Base-by-base conservation (phyloP, 257 asterid species). In the Jacaranda mimosifolia region DNA sequence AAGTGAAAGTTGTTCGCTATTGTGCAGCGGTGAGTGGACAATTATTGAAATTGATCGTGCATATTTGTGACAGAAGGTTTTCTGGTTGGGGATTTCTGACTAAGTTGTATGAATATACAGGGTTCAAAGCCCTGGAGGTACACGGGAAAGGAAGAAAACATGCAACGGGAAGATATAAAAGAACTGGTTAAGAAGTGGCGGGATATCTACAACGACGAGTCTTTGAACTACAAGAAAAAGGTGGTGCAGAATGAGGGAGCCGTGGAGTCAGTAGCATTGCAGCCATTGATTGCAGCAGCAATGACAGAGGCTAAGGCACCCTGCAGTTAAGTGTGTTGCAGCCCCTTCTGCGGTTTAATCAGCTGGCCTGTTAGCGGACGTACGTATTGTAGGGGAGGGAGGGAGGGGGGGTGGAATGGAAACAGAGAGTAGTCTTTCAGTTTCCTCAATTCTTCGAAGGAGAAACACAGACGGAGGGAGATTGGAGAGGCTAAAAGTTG, bases 121-220 rank as follows among this genome's bases (percentile, higher is more conserved):
- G 90, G 87, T 12, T 78, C 89, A n/a, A 88, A 88, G 89, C 90
- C 92, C 0, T 88, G 93, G 93, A 85, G 90, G 57, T 89, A 74
- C 42, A 87, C 88, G 0, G 93, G 86, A 2, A 78, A 79, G 43
- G 91, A 83, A 56, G 87, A 86, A 63, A 85, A 86, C 75, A 85
- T 89, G 93, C 72, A 79, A 4, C 81, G 93, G 42, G 83, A 70
- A 13, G 93, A 89, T 77, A 85, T 86, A 51, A 89, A 81, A 17
- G 77, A 80, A 84, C 70, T 89, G 63, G 86, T 89, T 0, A 68
- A 76, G 64, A 89, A 87, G 26, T 87, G 93, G 93, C 75, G 87
- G 90, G 87, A 83, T 4, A 81, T 89, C 13, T 89, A 80, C 74
- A 38, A 69, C 0, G 90, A 89, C 40, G 85, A 52, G 15, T 69